Conservation (phyloP, 257 asterid genomes). For the Nemophila menziesii region DNA sequence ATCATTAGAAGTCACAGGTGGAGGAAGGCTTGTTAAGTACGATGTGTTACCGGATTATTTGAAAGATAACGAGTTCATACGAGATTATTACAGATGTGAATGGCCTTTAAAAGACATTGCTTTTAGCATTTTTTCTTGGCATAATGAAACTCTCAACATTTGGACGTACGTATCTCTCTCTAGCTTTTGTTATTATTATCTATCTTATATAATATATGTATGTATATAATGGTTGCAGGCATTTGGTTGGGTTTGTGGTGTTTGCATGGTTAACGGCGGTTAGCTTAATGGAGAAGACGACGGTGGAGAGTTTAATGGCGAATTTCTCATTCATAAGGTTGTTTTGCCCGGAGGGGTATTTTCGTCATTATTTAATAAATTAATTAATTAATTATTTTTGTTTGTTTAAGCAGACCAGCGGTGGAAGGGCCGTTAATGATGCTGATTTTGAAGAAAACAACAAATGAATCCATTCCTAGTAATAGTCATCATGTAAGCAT, state of each 20-base stretch:
- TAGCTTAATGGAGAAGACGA: constrained; percentile 58
- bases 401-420: constrained; percentile 20
- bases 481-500: constrained; percentile 46
- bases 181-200: neutral
- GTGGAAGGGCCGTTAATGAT: constrained; percentile 34
- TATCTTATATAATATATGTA: too few relatives aligned
- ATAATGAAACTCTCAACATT: constrained; percentile 78
- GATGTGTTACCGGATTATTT: constrained; percentile 75
- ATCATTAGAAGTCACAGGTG: too few relatives aligned
- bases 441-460: constrained; percentile 23
- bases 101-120: constrained; percentile 70
- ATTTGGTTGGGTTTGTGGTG: constrained; percentile 66
- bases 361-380: neutral
- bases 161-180: constrained; percentile 57
- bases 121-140: constrained; percentile 68
- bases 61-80: constrained; percentile 75
- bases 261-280: constrained; percentile 51
- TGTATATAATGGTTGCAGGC: constrained; percentile 27
- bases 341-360: neutral
- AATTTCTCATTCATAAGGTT: constrained; percentile 31
- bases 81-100: constrained; percentile 73
- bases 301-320: constrained; percentile 29
- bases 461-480: too few relatives aligned
- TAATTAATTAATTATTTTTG: neutral
- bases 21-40: constrained; percentile 37